These are phyloP conservation scores for Phascolomyces articulosus DNA, from an alignment of 371 early-diverging fungal species.

Conservation along the genomic window DNA sequence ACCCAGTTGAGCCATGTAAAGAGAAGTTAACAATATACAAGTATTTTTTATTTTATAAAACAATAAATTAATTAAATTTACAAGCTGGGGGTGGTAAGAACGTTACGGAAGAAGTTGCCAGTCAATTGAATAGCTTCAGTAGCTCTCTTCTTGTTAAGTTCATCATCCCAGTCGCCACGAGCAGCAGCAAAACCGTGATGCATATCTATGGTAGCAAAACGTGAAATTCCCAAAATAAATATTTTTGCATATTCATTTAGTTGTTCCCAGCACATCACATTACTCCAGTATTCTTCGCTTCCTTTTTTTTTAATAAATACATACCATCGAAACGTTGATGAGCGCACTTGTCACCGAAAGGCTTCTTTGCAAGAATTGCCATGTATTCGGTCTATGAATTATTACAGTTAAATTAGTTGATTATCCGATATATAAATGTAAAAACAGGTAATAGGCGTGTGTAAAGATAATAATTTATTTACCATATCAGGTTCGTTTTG, in stretches of 20 bases:
- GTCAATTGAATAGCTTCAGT: constrained; percentile 57
- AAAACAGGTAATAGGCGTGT: no score
- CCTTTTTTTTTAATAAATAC: no score
- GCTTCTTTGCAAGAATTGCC: constrained; percentile 50
- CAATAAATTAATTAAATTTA: not conserved
- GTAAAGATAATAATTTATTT: not conserved
- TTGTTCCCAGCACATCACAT: no score
- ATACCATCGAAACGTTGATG: constrained; percentile 63
- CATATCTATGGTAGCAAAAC: constrained; percentile 35
- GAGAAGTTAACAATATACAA: no score
- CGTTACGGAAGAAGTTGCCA: constrained; percentile 50
- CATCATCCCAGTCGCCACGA: constrained; percentile 63
- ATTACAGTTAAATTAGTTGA: no score
- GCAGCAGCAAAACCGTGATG: constrained; percentile 75
- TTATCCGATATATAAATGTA: no score
- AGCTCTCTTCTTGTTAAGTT: constrained; percentile 49
- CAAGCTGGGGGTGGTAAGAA: no score
- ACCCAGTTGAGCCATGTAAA: no score
- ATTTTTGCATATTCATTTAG: no score
- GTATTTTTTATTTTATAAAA: no score
- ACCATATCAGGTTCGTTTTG: constrained; percentile 67
- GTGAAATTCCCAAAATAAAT: no score
- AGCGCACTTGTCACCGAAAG: constrained; percentile 58
- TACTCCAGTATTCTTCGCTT: no score
- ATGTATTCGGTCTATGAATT: constrained; percentile 47